phyloP scores from a whole-genome alignment of 495 filamentous ascomycete genomes.

The Delitschia confertaspora region DNA sequence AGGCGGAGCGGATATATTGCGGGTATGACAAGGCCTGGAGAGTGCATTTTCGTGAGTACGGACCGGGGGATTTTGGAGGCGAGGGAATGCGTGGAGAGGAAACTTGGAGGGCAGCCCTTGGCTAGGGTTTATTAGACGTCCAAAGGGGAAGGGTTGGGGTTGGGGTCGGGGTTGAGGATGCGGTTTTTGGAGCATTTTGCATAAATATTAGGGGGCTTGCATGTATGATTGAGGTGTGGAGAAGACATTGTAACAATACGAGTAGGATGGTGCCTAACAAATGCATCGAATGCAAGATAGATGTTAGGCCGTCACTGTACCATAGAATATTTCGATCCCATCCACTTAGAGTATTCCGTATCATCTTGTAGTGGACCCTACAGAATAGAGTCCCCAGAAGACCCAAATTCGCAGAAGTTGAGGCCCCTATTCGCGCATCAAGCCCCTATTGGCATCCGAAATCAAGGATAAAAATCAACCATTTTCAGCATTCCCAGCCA shows the following conservation, averaged over 20 bases:
- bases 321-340: no score
- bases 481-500: not conserved
- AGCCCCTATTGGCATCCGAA: no score
- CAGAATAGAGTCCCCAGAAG: no score
- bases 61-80: slow-evolving; percentile 74
- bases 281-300: no score
- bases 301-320: no score
- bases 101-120: slow-evolving; percentile 72
- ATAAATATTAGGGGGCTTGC: not conserved
- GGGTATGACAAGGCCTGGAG: slow-evolving; percentile 68
- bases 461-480: no score
- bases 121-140: slow-evolving; percentile 56
- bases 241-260: not conserved
- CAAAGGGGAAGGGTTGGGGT: not conserved
- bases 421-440: no score
- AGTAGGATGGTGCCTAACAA: no score
- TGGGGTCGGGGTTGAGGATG: no score
- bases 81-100: slow-evolving; percentile 78
- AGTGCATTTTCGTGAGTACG: slow-evolving; percentile 73
- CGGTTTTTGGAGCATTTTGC: not conserved
- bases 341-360: no score
- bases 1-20: slow-evolving; percentile 53
- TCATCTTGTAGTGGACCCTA: no score
- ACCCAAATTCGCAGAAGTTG: no score
- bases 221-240: slow-evolving; percentile 10